Percentiles rank a stretch among this genome's conserved stretches.
These are phyloP conservation scores for Myxozyma melibiosi DNA, from an alignment of 805 yeast genomes.

Conservation along the genomic window DNA sequence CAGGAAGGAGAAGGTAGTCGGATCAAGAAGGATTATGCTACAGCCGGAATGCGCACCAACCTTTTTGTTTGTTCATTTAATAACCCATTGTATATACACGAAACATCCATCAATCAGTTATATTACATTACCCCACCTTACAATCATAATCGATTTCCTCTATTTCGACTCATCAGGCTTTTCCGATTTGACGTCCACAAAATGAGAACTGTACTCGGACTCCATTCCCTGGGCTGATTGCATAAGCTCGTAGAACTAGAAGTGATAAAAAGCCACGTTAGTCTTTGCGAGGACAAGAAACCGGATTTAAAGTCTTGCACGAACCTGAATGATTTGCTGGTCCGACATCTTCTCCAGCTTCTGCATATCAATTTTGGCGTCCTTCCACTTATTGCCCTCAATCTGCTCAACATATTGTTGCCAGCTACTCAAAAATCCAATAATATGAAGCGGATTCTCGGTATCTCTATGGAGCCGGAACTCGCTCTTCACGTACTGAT, in stretches of 20 bases:
- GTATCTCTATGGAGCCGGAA: conserved; percentile 78
- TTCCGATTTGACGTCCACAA: conserved; percentile 10
- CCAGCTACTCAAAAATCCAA: conserved; percentile 94
- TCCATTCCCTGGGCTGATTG: conserved; percentile 46
- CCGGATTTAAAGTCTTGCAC: conserved; percentile 10
- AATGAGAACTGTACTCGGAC: conserved; percentile 39
- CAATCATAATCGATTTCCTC: no score
- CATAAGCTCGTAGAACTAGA: conserved; percentile 48
- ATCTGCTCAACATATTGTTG: conserved; percentile 53
- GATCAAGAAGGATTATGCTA: no score
- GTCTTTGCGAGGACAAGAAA: no score
- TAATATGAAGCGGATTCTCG: conserved; percentile 90
- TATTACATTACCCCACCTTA: no score
- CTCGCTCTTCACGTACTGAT: conserved; percentile 84
- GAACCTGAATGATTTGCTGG: conserved; percentile 80
- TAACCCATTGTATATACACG: no score
- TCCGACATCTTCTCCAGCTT: conserved; percentile 83
- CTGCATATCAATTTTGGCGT: conserved; percentile 60
- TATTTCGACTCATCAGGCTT: background rate
- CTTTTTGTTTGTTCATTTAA: no score
- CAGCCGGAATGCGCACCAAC: no score
- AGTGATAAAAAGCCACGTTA: background rate
- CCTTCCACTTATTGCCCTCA: conserved; percentile 61
- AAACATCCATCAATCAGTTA: no score
- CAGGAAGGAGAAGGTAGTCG: conserved; percentile 21